Evolutionary conservation across 805 yeast species (phyloP), one percentile per base, ranked within the genome.

Genomic region (Kodamaea leandrae): DNA sequence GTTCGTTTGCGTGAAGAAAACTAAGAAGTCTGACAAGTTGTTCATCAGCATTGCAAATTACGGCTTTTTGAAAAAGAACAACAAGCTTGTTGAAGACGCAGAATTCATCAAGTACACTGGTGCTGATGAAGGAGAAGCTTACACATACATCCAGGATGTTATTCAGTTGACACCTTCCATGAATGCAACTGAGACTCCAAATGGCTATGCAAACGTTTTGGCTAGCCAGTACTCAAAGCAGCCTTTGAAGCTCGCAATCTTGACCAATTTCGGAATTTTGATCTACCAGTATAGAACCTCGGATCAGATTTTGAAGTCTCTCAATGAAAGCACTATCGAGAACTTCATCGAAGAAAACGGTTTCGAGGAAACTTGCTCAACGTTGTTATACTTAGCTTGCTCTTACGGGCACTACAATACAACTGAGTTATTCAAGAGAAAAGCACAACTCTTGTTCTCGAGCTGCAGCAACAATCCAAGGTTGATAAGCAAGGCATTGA

Each of bases 331-430:
- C 27, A 80, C 84, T 15, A 76, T 86, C 39, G 74, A 80, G 39
- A 75, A 82, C 38, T 87, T 87, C 56, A 78, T 83, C 13, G 76
- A 77, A 36, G 83, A 85, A 41, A 89, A 88, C 58, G 97, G 98
- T 4, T 75, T 82, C 38, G 81, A 86, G 39, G 99, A 95, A 60
- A 82, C 95, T 3, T 91, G 97, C 55, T 83, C 96, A 0, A 82
- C 93, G 1, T 85, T 96, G 8, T 70, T 93, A 37, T 84, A 85
- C 49, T 79, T 88, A 39, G 86, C 96, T 1, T 85, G 95, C 55
- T 81, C 86, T 42, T 77, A 77, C 48, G 80, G 80, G 4, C 58
- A 57, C 44, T 60, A 60, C 42, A 75, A 78, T 46, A 65, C 91
- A 0, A 85, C 60, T 39, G 72, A 64, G 46, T 42, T 53, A 60